Base-by-base conservation (phyloP, 1,139 yeast genomes). In the Suhomyces bribrorum region DNA sequence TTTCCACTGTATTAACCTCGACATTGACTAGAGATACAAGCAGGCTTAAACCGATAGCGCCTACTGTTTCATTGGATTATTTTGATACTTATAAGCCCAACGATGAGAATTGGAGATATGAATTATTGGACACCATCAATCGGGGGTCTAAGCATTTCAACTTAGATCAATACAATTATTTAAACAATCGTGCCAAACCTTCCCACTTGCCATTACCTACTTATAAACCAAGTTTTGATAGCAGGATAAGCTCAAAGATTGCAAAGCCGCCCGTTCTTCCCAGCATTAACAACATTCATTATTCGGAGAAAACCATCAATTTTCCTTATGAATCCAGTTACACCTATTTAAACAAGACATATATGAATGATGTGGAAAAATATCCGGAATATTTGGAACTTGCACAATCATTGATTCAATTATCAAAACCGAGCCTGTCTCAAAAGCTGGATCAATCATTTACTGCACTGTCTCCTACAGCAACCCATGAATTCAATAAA, bases 261-360 rank as follows among this genome's bases (percentile, higher is more conserved):
- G 48, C 51, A 18, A 57, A 54, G 36, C 64, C 65, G n/a, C 56
- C 63, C 16, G 46, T 52, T 32, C 49, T 62, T 35, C 68, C 64
- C 32, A 56, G 47, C 38, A 47, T 56, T 35, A 47, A 47, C 32
- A 51, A 44, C 24, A 40, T 38, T 15, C 41, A 40, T 14, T 43
- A 41, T 26, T 50, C 54, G 26, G 73, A 66, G 42, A 58, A 69
- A 36, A 69, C 69, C 46, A 69, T 74, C 34, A 72, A 75, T 52
- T 77, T 74, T 49, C 82, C 82, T 6, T 77, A 71, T 52, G 79
- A 76, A 49, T 73, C 77, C 16, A 75, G 77, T 48, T 77, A 77
- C 51, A 73, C 79, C 13, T 77, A 77, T 50, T 58, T 70, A 50
- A 69, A 70, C 51, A 61, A 66, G 45, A 69, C 76, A 6, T 72